Percentiles rank a stretch among this genome's conserved stretches.
Evolutionary conservation across 352 stramenopile genomes (phyloP).

Genomic region (Phytophthora colocasiae): DNA sequence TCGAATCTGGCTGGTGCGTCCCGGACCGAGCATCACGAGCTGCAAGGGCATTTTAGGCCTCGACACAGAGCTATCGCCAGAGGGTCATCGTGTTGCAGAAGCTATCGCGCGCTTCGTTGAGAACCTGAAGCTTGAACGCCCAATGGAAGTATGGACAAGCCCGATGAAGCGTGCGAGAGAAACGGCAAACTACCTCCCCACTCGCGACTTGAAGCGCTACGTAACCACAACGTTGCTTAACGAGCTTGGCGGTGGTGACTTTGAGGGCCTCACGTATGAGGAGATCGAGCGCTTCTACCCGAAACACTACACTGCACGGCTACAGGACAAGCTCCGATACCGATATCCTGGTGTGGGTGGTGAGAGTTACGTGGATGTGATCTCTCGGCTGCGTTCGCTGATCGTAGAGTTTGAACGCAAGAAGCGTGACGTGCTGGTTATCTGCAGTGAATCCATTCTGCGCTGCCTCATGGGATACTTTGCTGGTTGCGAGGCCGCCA

Average conservation of each 20-base stretch:
- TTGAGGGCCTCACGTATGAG: slow-evolving; percentile 88
- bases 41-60: slow-evolving; percentile 80
- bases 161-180: slow-evolving; percentile 86
- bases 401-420: slow-evolving; percentile 94
- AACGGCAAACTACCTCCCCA: slow-evolving; percentile 73
- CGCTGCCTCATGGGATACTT: slow-evolving; percentile 87
- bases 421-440: slow-evolving; percentile 88
- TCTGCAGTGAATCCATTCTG: slow-evolving; percentile 83
- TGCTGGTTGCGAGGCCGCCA: slow-evolving; percentile 69
- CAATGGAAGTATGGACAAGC: slow-evolving; percentile 83
- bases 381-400: slow-evolving; percentile 90
- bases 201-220: slow-evolving; percentile 73
- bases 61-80: slow-evolving; percentile 83
- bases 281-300: slow-evolving; percentile 89
- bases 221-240: slow-evolving; percentile 92
- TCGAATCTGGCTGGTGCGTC: slow-evolving; percentile 91
- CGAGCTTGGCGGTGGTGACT: slow-evolving; percentile 91
- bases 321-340: slow-evolving; percentile 93
- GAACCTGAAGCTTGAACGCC: slow-evolving; percentile 70
- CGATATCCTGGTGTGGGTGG: slow-evolving; percentile 90
- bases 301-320: slow-evolving; percentile 82
- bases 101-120: slow-evolving; percentile 90
- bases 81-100: slow-evolving; percentile 81
- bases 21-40: slow-evolving; percentile 83
- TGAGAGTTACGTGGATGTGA: slow-evolving; percentile 95